Conservation (phyloP, 2,329 filamentous ascomycete genomes). For the Trichoderma simmonsii region DNA sequence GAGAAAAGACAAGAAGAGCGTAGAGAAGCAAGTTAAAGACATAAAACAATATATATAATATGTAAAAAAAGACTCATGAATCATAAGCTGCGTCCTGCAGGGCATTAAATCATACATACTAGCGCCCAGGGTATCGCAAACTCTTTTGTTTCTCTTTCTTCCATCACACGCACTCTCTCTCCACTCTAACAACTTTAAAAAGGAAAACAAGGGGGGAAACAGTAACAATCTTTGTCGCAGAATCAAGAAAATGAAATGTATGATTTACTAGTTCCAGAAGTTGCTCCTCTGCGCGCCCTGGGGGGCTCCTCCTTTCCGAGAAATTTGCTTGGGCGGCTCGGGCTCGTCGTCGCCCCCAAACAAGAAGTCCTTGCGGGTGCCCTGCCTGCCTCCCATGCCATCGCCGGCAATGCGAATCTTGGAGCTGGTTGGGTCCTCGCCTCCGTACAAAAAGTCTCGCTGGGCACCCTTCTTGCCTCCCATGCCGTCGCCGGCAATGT, state of each 20-base stretch:
- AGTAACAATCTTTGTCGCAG: background rate
- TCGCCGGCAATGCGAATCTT: conserved; percentile 51
- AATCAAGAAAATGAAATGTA: background rate
- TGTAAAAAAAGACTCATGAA: conserved; percentile 27
- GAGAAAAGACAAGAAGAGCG: background rate
- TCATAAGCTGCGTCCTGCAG: conserved; percentile 32
- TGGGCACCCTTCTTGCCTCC: conserved; percentile 54
- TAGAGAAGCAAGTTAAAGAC: conserved; percentile 3
- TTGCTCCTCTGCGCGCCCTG: conserved; percentile 35
- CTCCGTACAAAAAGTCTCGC: conserved; percentile 58
- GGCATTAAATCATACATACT: conserved; percentile 24
- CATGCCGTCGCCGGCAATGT: conserved; percentile 61
- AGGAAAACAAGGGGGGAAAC: background rate
- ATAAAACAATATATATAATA: conserved; percentile 13
- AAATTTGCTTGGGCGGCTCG: conserved; percentile 32
- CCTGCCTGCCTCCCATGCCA: conserved; percentile 62
- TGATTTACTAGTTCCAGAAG: conserved; percentile 42
- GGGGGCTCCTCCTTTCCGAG: conserved; percentile 37
- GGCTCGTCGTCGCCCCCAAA: conserved; percentile 51
- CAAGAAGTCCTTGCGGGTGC: conserved; percentile 54
- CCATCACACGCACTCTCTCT: background rate
- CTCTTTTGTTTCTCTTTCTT: background rate
- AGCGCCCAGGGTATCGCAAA: conserved; percentile 16
- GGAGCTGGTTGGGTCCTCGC: conserved; percentile 32
- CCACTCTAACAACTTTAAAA: background rate